Conservation (phyloP, 2,329 filamentous ascomycete species). For the Penicillium sp. region DNA sequence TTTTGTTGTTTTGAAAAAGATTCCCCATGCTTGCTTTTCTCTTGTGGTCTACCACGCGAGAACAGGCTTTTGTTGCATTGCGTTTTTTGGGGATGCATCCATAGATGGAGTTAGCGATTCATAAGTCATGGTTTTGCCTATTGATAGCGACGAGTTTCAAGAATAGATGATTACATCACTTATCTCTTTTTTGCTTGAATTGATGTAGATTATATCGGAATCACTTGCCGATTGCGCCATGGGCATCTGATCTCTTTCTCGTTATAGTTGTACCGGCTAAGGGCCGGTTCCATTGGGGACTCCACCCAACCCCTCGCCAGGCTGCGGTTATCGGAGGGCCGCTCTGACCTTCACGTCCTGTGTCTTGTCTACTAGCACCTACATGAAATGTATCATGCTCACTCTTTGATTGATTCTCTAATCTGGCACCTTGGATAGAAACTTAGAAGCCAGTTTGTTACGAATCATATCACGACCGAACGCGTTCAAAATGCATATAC, state of each 20-base stretch:
- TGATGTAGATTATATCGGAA: not conserved
- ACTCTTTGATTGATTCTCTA: not conserved
- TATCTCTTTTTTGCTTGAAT: not conserved
- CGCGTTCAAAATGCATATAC: constrained; percentile 33
- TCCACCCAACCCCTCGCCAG: constrained; percentile 1
- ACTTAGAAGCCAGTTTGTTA: not conserved
- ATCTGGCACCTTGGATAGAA: not conserved
- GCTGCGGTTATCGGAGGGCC: constrained; percentile 7
- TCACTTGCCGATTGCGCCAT: not conserved
- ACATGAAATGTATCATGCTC: not conserved
- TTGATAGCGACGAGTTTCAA: constrained; percentile 25
- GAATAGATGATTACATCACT: not conserved
- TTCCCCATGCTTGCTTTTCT: constrained; percentile 2
- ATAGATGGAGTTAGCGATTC: constrained; percentile 28
- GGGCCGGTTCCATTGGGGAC: not conserved
- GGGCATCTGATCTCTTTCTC: not conserved
- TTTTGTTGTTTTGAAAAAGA: constrained; percentile 1
- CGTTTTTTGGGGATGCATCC: constrained; percentile 27
- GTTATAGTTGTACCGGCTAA: not conserved
- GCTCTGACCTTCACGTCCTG: constrained; percentile 1
- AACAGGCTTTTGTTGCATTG: constrained; percentile 19
- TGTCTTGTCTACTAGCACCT: not conserved
- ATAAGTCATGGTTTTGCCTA: constrained; percentile 10
- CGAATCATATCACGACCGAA: not conserved
- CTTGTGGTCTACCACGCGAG: constrained; percentile 1